A percentile compares a stretch with the other conserved stretches of the same genome.
Evolutionary conservation across 129 eudicot genomes (phyloP).

Genomic region (Apium graveolens): DNA sequence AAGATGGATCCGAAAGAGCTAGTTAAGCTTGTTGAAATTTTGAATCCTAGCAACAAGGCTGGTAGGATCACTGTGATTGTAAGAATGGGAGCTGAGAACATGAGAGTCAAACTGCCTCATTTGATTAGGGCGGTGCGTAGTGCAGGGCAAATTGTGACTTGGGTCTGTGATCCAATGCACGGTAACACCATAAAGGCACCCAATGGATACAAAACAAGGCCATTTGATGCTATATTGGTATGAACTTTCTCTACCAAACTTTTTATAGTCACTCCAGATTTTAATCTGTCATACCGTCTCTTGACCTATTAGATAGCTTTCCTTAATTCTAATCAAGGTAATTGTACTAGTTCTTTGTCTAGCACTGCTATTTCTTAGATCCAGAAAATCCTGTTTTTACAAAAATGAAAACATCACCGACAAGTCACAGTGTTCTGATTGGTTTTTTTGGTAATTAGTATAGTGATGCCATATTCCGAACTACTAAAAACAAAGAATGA

Average conservation of each 20-base stretch:
- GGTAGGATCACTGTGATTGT: constrained; percentile 59
- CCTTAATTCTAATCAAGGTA: background rate
- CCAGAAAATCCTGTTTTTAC: background rate
- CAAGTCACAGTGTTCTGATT: background rate
- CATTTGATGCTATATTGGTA: constrained; percentile 66
- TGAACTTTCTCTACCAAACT: constrained; percentile 11
- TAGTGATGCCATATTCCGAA: background rate
- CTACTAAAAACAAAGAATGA: background rate
- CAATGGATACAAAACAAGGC: constrained; percentile 55
- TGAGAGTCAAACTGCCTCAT: constrained; percentile 58
- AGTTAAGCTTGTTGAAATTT: constrained; percentile 47
- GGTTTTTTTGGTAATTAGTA: background rate
- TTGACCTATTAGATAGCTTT: background rate
- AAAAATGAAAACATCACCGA: background rate
- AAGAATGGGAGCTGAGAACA: constrained; percentile 73
- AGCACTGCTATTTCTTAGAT: background rate
- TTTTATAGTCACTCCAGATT: background rate
- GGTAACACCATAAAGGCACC: constrained; percentile 74
- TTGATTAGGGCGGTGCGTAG: constrained; percentile 50
- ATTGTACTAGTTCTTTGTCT: background rate
- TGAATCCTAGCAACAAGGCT: constrained; percentile 56
- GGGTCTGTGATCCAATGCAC: constrained; percentile 75
- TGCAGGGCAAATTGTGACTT: constrained; percentile 61
- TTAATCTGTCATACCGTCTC: background rate
- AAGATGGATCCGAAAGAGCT: constrained; percentile 65